Evolutionary conservation across 345 rosid species (phyloP).

Genomic region (Melaleuca alternifolia): DNA sequence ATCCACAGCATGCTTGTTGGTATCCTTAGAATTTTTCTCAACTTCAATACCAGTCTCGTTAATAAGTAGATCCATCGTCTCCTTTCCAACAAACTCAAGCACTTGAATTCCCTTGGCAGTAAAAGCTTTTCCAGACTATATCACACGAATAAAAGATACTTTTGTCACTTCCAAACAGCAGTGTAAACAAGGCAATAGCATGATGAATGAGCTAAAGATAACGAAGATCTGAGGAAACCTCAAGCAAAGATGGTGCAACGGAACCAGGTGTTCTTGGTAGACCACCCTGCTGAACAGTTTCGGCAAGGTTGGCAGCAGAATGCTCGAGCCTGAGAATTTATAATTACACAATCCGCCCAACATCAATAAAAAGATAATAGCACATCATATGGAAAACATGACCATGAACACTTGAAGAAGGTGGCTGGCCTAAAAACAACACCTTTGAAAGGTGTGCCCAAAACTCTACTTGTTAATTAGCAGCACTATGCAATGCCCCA

Average conservation of each 20-base stretch:
- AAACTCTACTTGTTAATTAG: background rate
- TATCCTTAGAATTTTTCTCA: constrained; percentile 40
- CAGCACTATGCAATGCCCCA: background rate
- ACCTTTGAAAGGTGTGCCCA: background rate
- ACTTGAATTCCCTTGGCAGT: constrained; percentile 95
- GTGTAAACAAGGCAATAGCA: background rate
- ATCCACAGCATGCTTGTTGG: constrained; percentile 30
- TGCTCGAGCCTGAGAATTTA: constrained; percentile 53
- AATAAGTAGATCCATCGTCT: constrained; percentile 85
- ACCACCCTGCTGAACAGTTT: constrained; percentile 61
- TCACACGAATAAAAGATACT: background rate
- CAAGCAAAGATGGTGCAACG: constrained; percentile 73
- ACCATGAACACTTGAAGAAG: background rate
- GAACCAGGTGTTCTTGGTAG: constrained; percentile 49
- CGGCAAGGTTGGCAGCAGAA: constrained; percentile 57
- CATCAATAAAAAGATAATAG: background rate
- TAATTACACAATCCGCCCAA: background rate
- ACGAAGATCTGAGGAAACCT: constrained; percentile 34
- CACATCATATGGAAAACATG: background rate
- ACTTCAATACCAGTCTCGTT: constrained; percentile 70
- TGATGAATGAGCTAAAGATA: background rate
- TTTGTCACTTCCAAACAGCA: background rate
- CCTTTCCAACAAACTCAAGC: constrained; percentile 92
- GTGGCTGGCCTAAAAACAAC: background rate
- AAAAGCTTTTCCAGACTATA: constrained; percentile 83